Conservation (phyloP, 2,329 filamentous ascomycete species). For the Penicillium paneum region DNA sequence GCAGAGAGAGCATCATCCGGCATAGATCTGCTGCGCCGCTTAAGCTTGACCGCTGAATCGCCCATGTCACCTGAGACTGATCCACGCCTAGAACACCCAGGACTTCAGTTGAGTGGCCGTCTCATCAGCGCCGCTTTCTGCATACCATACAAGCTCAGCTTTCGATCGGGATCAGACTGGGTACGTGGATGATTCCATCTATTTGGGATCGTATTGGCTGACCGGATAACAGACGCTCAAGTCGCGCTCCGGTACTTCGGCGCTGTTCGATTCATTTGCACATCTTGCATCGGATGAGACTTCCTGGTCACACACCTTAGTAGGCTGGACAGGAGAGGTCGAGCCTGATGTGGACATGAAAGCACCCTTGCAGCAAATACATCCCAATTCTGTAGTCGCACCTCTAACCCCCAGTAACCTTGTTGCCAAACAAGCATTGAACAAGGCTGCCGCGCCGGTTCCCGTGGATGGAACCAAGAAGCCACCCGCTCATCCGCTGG, state of each 20-base stretch:
- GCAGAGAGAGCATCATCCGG: conserved; percentile 47
- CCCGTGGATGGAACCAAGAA: conserved; percentile 64
- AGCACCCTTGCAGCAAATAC: conserved; percentile 30
- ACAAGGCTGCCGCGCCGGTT: conserved; percentile 74
- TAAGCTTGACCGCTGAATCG: conserved; percentile 46
- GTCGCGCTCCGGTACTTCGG: conserved; percentile 79
- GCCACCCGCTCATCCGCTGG: conserved; percentile 55
- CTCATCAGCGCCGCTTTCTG: conserved; percentile 64
- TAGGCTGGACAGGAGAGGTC: conserved; percentile 94
- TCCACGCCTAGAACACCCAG: conserved; percentile 55
- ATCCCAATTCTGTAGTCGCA: conserved; percentile 24
- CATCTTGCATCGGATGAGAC: conserved; percentile 80
- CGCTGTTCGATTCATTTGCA: conserved; percentile 85
- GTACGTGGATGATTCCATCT: conserved; percentile 34
- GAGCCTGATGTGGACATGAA: conserved; percentile 43
- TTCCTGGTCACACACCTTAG: conserved; percentile 86
- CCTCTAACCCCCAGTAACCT: conserved; percentile 33
- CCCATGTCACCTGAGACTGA: conserved; percentile 49
- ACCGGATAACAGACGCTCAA: conserved; percentile 60
- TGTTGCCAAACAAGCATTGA: conserved; percentile 49
- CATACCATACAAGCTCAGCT: conserved; percentile 59
- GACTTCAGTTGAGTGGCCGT: conserved; percentile 57
- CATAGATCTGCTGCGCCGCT: conserved; percentile 52
- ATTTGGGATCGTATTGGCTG: not conserved
- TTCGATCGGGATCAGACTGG: conserved; percentile 55